Conservation (phyloP, 331 rosid genomes). For the Ulmus americana region DNA sequence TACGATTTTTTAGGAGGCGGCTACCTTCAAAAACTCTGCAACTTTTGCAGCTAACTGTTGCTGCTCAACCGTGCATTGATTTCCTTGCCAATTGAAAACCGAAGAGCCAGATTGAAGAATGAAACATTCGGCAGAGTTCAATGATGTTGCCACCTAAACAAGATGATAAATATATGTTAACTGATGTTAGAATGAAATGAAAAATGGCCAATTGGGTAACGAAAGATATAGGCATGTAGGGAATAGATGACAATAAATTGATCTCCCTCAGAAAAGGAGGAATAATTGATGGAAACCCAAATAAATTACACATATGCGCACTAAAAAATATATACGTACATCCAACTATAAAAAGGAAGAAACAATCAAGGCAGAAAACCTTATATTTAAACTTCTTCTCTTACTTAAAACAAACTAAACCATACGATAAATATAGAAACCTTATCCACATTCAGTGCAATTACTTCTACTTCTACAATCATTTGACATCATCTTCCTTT, state of each 20-base stretch:
- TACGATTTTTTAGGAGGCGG: not conserved
- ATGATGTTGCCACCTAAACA: conserved; percentile 73
- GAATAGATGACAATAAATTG: not conserved
- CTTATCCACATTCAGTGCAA: no score
- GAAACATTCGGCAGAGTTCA: conserved; percentile 75
- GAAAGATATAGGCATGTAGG: not conserved
- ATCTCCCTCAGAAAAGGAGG: no score
- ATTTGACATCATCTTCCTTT: no score
- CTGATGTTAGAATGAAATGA: not conserved
- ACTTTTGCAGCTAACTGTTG: conserved; percentile 81
- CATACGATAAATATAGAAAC: no score
- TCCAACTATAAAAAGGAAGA: no score
- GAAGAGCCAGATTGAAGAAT: conserved; percentile 83
- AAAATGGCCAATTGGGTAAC: not conserved
- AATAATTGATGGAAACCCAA: no score
- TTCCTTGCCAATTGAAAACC: conserved; percentile 89
- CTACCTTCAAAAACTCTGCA: conserved; percentile 82
- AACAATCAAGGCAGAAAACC: no score
- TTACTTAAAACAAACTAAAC: no score
- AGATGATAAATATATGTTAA: conserved; percentile 11
- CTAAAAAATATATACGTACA: no score
- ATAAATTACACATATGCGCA: no score
- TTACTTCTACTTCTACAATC: no score
- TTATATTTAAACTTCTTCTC: no score
- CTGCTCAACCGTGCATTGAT: conserved; percentile 74